Evolutionary conservation across 352 stramenopile species (phyloP), one percentile per base, ranked within the genome.

Genomic region (Pythium volutum): DNA sequence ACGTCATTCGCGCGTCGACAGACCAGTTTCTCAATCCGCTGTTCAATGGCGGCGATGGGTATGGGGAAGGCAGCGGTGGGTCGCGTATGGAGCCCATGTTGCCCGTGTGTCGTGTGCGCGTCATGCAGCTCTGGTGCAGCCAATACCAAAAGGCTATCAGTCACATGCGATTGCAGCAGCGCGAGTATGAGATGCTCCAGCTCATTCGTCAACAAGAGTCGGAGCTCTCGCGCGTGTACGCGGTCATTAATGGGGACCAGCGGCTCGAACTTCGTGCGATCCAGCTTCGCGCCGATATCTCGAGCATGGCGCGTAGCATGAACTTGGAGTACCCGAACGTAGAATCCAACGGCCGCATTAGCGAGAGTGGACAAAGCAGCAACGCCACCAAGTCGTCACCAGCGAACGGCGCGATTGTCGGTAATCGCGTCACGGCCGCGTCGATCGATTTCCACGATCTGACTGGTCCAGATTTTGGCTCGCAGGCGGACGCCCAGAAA

Each of bases 81-180:
- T 53, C 63, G 11, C 69, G 70, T 14, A 79, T 90, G 67, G 84
- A 93, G 29, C 70, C 77, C 0, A 93, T 94, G 80, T 49, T 91
- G 6, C 85, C 85, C 1, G 78, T 93, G n/a, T 93, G 85, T 41
- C 79, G 82, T 43, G 85, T 94, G 1, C 85, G 85, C n/a, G 66
- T 91, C 20, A 94, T 94, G 83, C 85, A 95, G 62, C 69, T 95
- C 5, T 95, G 85, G 85, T 74, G 76, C 29, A 90, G 83, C 42
- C 85, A 95, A 63, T 92, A 95, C 59, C 85, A 95, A 50, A 95
- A 95, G 43, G 85, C 85, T 2, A 91, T 95, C 48, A 87, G 85
- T 23, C 85, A 95, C 62, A 95, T 95, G 85, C 79, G 85, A 1
- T 55, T 95, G 36, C 85, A 95, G 59, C 85, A 95, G 66, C 85